Percentiles rank a stretch among this genome's conserved stretches.
phyloP scores from a whole-genome alignment of 352 stramenopile species.

The Aphanomyces stellatus region DNA sequence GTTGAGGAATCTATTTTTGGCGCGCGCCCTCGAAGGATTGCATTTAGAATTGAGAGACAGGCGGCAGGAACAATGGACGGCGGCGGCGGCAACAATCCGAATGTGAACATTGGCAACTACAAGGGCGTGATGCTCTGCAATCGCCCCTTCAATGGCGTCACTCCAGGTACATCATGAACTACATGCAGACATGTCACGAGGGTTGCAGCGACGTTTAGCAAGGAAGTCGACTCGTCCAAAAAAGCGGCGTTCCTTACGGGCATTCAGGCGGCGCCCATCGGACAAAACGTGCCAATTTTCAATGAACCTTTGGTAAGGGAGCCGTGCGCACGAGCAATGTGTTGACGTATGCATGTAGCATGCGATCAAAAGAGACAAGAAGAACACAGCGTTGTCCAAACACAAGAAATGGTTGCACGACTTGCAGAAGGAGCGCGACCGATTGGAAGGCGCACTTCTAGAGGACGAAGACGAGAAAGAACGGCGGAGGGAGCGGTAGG shows the following conservation, averaged over 20 bases:
- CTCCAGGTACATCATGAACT: conserved; percentile 36
- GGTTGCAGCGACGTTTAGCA: background rate
- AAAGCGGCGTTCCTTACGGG: conserved; percentile 55
- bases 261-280: conserved; percentile 54
- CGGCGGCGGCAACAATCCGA: conserved; percentile 21
- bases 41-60: background rate
- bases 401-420: conserved; percentile 91
- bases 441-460: conserved; percentile 68
- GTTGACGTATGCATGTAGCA: conserved; percentile 28
- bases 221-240: conserved; percentile 1
- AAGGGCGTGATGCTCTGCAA: conserved; percentile 95
- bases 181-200: background rate
- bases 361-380: conserved; percentile 81
- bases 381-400: conserved; percentile 86
- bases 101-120: conserved; percentile 90
- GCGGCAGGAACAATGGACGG: conserved; percentile 4
- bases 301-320: conserved; percentile 46
- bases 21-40: background rate
- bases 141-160: conserved; percentile 86
- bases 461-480: conserved; percentile 67
- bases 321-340: background rate
- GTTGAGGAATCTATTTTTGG: background rate
- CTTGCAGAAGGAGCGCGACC: conserved; percentile 85
- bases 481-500: conserved; percentile 47
- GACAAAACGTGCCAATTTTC: conserved; percentile 74